These are phyloP conservation scores for Kregervanrija fluxuum DNA, from an alignment of 805 yeast species.

Conservation along the genomic window DNA sequence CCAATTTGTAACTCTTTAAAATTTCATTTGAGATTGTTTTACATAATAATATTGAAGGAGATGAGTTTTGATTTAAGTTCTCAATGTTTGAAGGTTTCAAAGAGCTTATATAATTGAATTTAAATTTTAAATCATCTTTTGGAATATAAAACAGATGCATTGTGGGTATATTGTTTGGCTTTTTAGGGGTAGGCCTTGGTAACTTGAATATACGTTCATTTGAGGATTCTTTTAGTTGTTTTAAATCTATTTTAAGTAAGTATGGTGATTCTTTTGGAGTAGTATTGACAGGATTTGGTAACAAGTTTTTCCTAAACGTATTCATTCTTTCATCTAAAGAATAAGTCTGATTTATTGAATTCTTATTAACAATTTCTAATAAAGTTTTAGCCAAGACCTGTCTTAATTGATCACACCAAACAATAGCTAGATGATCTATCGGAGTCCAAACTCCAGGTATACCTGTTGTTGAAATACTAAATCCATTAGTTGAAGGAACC, in stretches of 20 bases:
- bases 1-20: slow-evolving; percentile 12
- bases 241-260: slow-evolving; percentile 26
- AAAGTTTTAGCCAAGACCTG: slow-evolving; percentile 51
- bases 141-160: slow-evolving; percentile 29
- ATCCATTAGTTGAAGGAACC: slow-evolving; percentile 69
- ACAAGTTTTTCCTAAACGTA: slow-evolving; percentile 37
- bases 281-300: slow-evolving; percentile 49
- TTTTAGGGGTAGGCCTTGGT: slow-evolving; percentile 16
- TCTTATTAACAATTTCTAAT: slow-evolving; percentile 49
- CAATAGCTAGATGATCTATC: slow-evolving; percentile 88
- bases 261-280: slow-evolving; percentile 13
- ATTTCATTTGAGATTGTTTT: slow-evolving; percentile 15
- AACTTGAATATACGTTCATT: slow-evolving; percentile 24
- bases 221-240: slow-evolving; percentile 25
- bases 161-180: slow-evolving; percentile 17
- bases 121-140: slow-evolving; percentile 21
- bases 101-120: slow-evolving; percentile 26
- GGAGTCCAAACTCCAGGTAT: slow-evolving; percentile 92
- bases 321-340: slow-evolving; percentile 51
- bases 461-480: slow-evolving; percentile 77
- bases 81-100: slow-evolving; percentile 21
- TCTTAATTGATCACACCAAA: slow-evolving; percentile 91
- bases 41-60: slow-evolving; percentile 27
- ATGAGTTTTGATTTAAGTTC: slow-evolving; percentile 12
- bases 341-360: slow-evolving; percentile 41